phyloP scores from a whole-genome alignment of 2,329 filamentous ascomycete species.

The Bipolaris bicolor region DNA sequence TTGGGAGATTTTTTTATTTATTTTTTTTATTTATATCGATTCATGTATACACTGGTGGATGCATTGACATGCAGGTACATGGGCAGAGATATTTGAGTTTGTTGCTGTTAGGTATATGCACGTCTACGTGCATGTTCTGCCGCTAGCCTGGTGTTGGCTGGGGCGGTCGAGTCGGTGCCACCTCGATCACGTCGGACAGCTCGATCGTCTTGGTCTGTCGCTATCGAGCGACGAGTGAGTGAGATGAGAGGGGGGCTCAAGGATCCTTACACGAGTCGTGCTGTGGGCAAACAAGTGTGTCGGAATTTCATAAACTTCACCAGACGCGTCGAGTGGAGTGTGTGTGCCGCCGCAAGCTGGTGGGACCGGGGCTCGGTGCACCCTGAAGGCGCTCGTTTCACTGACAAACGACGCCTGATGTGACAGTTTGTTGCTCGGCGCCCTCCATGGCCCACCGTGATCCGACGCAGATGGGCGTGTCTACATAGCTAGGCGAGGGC shows the following conservation, averaged over 20 bases:
- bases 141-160: background rate
- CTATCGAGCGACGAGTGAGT: background rate
- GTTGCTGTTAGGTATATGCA: background rate
- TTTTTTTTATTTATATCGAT: too few relatives aligned
- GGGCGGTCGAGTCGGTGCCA: background rate
- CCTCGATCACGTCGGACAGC: background rate
- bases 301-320: constrained; percentile 3
- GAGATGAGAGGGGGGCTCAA: constrained; percentile 5
- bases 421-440: background rate
- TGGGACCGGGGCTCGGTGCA: constrained; percentile 9
- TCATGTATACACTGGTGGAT: too few relatives aligned
- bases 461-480: background rate
- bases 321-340: background rate
- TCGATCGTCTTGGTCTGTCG: background rate
- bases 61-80: background rate
- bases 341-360: constrained; percentile 12
- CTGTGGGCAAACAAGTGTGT: constrained; percentile 8
- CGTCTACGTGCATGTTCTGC: background rate
- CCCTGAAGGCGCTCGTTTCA: constrained; percentile 11
- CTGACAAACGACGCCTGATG: background rate
- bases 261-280: constrained; percentile 6
- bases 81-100: background rate
- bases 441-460: background rate
- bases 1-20: background rate
- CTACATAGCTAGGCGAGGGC: too few relatives aligned